A percentile compares a stretch with the other conserved stretches of the same genome.
Evolutionary conservation across 805 yeast genomes (phyloP).

Genomic region (Cyberlindnera sargentensis): DNA sequence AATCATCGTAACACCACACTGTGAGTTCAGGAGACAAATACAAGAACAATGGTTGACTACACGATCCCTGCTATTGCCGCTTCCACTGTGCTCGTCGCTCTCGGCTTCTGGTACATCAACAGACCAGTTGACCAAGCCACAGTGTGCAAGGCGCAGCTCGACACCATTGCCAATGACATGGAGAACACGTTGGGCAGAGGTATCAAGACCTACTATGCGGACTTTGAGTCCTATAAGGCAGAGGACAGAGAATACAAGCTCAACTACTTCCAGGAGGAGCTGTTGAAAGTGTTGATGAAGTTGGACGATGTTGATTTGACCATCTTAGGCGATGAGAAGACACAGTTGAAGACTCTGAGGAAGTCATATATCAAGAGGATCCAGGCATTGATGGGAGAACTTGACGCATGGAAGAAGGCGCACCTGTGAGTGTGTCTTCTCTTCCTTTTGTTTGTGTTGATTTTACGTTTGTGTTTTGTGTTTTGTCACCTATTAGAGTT

Average conservation of each 20-base stretch:
- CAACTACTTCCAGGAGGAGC: constrained; percentile 57
- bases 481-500: too few species aligned
- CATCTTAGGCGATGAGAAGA: constrained; percentile 27
- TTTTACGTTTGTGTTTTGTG: too few species aligned
- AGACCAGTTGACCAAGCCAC: too few species aligned
- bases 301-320: constrained; percentile 53
- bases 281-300: constrained; percentile 57
- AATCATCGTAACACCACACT: too few species aligned
- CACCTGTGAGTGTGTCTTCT: too few species aligned
- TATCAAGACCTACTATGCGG: constrained; percentile 5
- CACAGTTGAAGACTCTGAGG: constrained; percentile 48
- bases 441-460: too few species aligned
- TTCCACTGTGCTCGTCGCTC: too few species aligned
- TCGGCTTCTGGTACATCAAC: too few species aligned
- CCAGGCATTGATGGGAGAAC: constrained; percentile 28
- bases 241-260: constrained; percentile 36
- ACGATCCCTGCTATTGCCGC: too few species aligned
- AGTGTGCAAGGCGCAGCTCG: too few species aligned
- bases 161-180: neutral
- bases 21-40: too few species aligned
- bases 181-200: constrained; percentile 2
- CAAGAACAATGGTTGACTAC: too few species aligned
- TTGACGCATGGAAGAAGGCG: neutral
- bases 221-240: constrained; percentile 1
- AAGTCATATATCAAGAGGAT: constrained; percentile 52